These are phyloP conservation scores for Ophiocordyceps sinensis DNA, from an alignment of 2,329 filamentous ascomycete species.

Conservation along the genomic window DNA sequence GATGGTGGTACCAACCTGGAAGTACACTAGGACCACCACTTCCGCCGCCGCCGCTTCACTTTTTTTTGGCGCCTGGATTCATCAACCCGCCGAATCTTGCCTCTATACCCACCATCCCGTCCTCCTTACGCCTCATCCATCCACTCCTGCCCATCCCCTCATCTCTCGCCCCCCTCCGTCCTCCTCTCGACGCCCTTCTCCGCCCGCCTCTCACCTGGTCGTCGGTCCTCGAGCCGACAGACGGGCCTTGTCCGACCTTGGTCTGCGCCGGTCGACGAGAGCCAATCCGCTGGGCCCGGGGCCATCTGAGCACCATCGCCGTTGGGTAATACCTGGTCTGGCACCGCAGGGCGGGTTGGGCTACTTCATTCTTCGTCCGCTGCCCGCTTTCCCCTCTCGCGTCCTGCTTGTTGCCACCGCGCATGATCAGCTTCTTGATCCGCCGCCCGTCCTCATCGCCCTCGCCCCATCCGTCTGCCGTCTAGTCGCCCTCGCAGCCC, in stretches of 20 bases:
- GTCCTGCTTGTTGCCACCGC: conserved; percentile 7
- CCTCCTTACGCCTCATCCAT: conserved; percentile 8
- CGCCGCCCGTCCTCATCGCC: conserved; percentile 13
- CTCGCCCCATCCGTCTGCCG: conserved; percentile 15
- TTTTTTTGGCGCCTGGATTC: conserved; percentile 15
- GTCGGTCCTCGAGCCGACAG: conserved; percentile 5
- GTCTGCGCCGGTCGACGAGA: conserved; percentile 2
- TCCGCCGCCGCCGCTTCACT: not conserved
- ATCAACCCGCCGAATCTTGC: conserved; percentile 16
- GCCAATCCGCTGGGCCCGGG: not conserved
- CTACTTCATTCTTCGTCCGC: conserved; percentile 2
- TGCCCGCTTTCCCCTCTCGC: not conserved
- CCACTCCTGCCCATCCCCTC: not conserved
- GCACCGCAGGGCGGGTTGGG: conserved; percentile 11
- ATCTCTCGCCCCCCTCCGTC: conserved; percentile 6
- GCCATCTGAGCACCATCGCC: not conserved
- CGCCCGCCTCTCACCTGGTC: conserved; percentile 6
- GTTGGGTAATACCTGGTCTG: conserved; percentile 5
- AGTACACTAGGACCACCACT: not conserved
- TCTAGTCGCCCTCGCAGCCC: conserved; percentile 11
- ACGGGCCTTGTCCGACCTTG: not conserved
- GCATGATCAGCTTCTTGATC: conserved; percentile 14
- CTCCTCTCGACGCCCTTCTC: conserved; percentile 1
- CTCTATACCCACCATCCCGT: conserved; percentile 7
- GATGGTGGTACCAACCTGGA: not conserved